Evolutionary conservation across 2,329 filamentous ascomycete genomes (phyloP), one percentile per base, ranked within the genome.

Genomic region (Amauroascus verrucosus): DNA sequence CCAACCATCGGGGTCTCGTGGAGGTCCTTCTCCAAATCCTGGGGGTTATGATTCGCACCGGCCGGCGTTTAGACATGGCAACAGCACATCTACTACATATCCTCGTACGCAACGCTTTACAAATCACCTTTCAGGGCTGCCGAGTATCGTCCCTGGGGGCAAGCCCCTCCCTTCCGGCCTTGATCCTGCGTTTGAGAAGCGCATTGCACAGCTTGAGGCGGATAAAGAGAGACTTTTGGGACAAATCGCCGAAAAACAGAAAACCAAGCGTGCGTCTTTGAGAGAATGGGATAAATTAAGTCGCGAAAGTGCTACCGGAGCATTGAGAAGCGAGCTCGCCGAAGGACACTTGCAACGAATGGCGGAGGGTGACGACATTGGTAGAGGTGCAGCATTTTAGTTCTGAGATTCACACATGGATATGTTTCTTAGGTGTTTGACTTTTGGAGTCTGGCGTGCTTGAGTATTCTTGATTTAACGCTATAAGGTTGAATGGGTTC

Each of bases 211-310:
- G 51, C 63, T 76, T 4, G 72, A 75, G 51, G 57, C 65, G 1
- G 74, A 76, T 51, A 68, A 69, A 46, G 72, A 72, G 55, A 71
- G 68, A 53, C 61, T 77, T 41, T 60, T 72, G 4, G 68, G 70
- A 16, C 71, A 74, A 53, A 67, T 74, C 46, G 59, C 66, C 3
- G 72, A 74, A 54, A 74, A 68, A 51, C 72, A 76, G 54, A 65
- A 60, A 48, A 54, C 61, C 9, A 75, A 75, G 58, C 65, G 72
- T 45, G 62, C 62, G 14, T 68, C 64, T 0, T 54, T 76, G 49
- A 67, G 67, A 51, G 73, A 76, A 33, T 77, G 74, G 74, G 72
- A 75, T 49, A 70, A 65, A 48, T 56, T 74, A 43, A 70, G 75
- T 55, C 64, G 72, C 30, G 74, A 77, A 60, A 74, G 68, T 54